Percentiles rank a stretch among this genome's conserved stretches.
Conservation (phyloP, 2,329 filamentous ascomycete genomes). For the Aspergillus sp. region DNA sequence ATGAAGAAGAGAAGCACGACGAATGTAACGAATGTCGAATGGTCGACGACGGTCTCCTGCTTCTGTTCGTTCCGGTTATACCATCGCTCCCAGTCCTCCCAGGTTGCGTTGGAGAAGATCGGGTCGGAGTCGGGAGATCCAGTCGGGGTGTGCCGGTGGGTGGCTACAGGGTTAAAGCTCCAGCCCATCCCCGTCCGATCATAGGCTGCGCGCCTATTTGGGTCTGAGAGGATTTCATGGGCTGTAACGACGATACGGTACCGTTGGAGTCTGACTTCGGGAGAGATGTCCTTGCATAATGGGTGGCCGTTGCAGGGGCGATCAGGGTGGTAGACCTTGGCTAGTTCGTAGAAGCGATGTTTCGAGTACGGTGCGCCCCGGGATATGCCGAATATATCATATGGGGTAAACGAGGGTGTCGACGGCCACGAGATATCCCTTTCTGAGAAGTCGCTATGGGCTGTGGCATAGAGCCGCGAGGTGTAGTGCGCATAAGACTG, state of each 20-base stretch:
- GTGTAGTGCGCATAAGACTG: slow-evolving; percentile 22
- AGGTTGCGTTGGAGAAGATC: slow-evolving; percentile 78
- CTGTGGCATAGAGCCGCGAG: slow-evolving; percentile 34
- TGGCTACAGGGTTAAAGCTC: slow-evolving; percentile 51
- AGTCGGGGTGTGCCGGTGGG: slow-evolving; percentile 22
- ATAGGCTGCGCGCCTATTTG: slow-evolving; percentile 74
- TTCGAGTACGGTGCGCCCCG: slow-evolving; percentile 74
- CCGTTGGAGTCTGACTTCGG: slow-evolving; percentile 71
- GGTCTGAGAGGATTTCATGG: slow-evolving; percentile 83
- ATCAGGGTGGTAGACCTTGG: slow-evolving; percentile 96
- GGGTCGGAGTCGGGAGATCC: slow-evolving; percentile 31
- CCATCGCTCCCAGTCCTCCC: slow-evolving; percentile 96
- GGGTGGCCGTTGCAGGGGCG: slow-evolving; percentile 49
- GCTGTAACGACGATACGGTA: slow-evolving; percentile 87
- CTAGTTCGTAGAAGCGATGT: slow-evolving; percentile 79
- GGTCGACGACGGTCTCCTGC: slow-evolving; percentile 64
- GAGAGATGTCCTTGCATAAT: slow-evolving; percentile 51
- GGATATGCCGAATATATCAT: slow-evolving; percentile 75
- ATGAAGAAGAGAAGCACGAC: slow-evolving; percentile 68
- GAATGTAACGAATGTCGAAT: slow-evolving; percentile 73
- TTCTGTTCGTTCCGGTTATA: slow-evolving; percentile 54
- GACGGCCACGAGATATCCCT: slow-evolving; percentile 44
- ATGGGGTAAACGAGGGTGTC: slow-evolving; percentile 63
- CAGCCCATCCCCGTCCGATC: slow-evolving; percentile 81
- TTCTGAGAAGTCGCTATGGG: slow-evolving; percentile 29